Conservation (phyloP, 345 rosid species). For the Mallotus nudiflorus region DNA sequence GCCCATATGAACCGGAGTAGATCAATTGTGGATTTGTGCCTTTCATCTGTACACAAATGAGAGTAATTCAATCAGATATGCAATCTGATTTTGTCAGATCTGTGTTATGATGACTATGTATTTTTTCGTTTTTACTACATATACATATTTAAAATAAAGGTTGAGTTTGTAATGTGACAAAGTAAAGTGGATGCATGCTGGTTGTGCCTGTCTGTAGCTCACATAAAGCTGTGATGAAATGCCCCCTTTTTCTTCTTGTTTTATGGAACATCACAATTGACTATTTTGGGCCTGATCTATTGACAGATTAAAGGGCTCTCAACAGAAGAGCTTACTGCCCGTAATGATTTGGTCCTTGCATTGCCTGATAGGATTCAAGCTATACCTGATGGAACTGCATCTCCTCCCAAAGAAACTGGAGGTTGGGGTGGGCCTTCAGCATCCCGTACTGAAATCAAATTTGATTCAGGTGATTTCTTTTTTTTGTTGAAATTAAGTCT, state of each 20-base stretch:
- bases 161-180: no score
- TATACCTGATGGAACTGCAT: slow-evolving; percentile 88
- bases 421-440: slow-evolving; percentile 83
- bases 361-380: slow-evolving; percentile 89
- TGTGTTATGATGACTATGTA: not conserved
- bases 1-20: no score
- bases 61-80: not conserved
- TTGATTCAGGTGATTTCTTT: slow-evolving; percentile 76
- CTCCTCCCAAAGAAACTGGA: slow-evolving; percentile 72
- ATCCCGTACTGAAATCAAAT: slow-evolving; percentile 75
- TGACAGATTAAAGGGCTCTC: slow-evolving; percentile 89
- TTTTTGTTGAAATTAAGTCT: slow-evolving; percentile 1
- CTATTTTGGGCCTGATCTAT: not conserved
- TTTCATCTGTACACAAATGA: not conserved
- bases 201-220: not conserved
- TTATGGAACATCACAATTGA: not conserved
- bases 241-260: no score
- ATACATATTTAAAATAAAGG: not conserved
- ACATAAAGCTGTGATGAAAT: not conserved
- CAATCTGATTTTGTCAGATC: not conserved
- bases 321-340: slow-evolving; percentile 81
- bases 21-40: no score
- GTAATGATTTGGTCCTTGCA: slow-evolving; percentile 89
- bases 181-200: slow-evolving; percentile 2
- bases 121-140: not conserved